Base-by-base conservation (phyloP, 495 filamentous ascomycete genomes). In the Parachaetomium inaequale region DNA sequence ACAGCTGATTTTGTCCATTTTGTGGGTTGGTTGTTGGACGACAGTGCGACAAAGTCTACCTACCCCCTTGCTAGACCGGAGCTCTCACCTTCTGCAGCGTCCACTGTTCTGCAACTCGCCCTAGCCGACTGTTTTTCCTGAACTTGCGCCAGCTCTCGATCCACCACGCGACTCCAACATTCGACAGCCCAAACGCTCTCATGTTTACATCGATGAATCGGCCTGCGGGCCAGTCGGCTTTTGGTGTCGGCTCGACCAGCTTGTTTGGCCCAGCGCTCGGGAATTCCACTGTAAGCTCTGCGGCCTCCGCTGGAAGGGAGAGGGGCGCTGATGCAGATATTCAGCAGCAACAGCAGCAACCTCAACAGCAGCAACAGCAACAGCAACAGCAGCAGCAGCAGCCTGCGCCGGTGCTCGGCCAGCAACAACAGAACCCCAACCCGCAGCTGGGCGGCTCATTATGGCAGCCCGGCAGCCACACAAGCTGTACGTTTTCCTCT, bases 391-490 rank as follows among this genome's bases (percentile, higher is more conserved):
- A 71, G 42, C 74, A 69, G 49, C 70, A 70, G 25, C 67, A 64
- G 23, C 74, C 53, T 59, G 40, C 53, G 66, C 68, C 63, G 28
- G 65, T 58, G 40, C 67, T 64, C 57, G 75, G 47, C 38, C 78
- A 70, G 72, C 72, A 67, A 50, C 76, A 60, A 70, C 68, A 59
- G 61, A 73, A 59, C 58, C 49, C n/a, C 29, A 68, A 55, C 62
- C 69, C 55, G 23, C 75, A 73, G 62, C 69, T 77, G 46, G 73
- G 70, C 28, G 75, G 71, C 45, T 74, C 76, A 38, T 70, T 82
- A 56, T 82, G 79, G 79, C 76, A 81, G 50, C 79, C 79, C 10
- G 74, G 74, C 23, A 75, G 75, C 63, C 74, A 74, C 32, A 73
- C 74, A 45, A 65, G 71, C 29, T 74, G 78, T 82, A 75, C 29